Conservation (phyloP, 2,329 filamentous ascomycete genomes). For the Stachybotrys echinatus region DNA sequence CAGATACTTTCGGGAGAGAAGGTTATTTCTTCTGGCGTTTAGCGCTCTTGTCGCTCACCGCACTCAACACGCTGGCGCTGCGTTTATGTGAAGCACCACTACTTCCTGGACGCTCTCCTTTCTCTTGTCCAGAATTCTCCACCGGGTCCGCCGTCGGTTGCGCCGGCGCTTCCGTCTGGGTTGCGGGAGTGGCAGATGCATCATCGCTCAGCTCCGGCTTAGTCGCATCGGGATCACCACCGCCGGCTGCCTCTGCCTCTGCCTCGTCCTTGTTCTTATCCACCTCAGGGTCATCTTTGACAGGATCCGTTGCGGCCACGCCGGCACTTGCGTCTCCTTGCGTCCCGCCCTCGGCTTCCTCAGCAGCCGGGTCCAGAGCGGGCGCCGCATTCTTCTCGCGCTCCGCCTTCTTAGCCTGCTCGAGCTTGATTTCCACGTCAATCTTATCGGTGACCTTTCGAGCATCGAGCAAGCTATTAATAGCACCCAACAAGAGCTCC, state of each 20-base stretch:
- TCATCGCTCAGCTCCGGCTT: conserved; percentile 7
- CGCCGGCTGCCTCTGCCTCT: conserved; percentile 3
- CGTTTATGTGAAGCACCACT: conserved; percentile 58
- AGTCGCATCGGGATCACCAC: neutral
- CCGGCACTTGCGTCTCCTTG: conserved; percentile 1
- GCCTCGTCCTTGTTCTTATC: conserved; percentile 12
- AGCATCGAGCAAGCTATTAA: conserved; percentile 65
- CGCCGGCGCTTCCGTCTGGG: neutral
- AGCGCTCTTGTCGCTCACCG: conserved; percentile 57
- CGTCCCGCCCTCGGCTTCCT: neutral
- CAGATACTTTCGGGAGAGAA: neutral
- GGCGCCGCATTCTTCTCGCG: conserved; percentile 33
- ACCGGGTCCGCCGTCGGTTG: neutral
- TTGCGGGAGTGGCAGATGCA: conserved; percentile 3
- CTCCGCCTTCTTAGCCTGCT: conserved; percentile 52
- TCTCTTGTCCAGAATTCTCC: conserved; percentile 18
- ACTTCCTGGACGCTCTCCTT: conserved; percentile 26
- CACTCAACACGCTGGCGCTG: conserved; percentile 76
- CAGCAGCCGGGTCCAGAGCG: conserved; percentile 7
- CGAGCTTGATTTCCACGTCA: conserved; percentile 62
- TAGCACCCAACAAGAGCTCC: conserved; percentile 63
- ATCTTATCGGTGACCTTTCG: conserved; percentile 73
- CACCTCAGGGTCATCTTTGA: neutral
- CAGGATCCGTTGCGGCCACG: conserved; percentile 5
- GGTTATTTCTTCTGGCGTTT: conserved; percentile 51